These are phyloP conservation scores for Lolium perenne DNA, from an alignment of 176 grass and related monocot genomes.

Conservation along the genomic window DNA sequence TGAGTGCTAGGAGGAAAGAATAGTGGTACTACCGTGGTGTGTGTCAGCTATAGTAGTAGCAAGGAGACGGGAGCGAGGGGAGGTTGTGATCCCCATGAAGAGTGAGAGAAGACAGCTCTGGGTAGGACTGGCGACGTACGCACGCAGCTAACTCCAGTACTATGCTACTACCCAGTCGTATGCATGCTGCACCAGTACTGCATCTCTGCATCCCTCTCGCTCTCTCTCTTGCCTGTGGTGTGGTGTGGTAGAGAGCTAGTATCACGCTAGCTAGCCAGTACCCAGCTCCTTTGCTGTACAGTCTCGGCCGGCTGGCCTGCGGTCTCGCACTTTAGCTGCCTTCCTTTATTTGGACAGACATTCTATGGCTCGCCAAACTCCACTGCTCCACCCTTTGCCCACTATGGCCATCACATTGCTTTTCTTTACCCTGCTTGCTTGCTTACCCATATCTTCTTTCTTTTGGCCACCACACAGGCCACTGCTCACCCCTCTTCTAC, in stretches of 20 bases:
- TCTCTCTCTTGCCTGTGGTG: neutral
- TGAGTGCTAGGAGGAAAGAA: neutral
- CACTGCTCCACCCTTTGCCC: constrained; percentile 44
- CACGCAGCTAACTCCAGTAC: constrained; percentile 36
- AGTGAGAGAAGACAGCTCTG: neutral
- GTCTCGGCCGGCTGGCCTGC: constrained; percentile 12
- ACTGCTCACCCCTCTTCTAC: neutral
- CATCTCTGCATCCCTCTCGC: neutral
- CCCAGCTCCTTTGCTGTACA: constrained; percentile 25
- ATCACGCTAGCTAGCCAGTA: neutral
- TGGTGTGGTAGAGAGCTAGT: neutral
- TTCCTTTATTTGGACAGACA: constrained; percentile 73
- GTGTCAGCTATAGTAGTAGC: neutral
- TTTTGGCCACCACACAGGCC: neutral
- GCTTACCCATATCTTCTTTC: neutral
- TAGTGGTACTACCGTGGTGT: neutral
- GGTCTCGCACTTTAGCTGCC: constrained; percentile 58
- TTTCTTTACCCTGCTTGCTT: neutral
- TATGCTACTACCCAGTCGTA: constrained; percentile 33
- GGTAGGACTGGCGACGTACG: neutral
- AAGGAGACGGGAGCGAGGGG: neutral
- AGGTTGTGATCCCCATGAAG: neutral
- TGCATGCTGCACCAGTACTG: constrained; percentile 31
- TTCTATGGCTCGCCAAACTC: constrained; percentile 55
- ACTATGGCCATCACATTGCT: neutral